Base-by-base conservation (phyloP, 805 yeast species). In the Candida montana region DNA sequence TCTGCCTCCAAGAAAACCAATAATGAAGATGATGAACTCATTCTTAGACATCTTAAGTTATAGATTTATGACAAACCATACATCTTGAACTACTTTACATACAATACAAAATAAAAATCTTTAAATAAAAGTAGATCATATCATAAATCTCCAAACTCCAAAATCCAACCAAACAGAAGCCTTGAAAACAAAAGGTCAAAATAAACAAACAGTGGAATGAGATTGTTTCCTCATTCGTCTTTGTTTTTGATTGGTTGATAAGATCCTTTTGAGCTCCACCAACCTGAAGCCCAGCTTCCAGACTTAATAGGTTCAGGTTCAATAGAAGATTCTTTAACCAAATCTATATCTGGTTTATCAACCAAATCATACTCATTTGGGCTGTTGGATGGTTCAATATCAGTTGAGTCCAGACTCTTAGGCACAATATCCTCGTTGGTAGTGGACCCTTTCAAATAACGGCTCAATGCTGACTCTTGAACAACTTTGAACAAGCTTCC, bases 301-400 rank as follows among this genome's bases (percentile, higher is more conserved):
- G 26, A 12, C 7, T 30, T 30, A 4, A 11, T 13, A 12, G n/a
- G 13, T 3, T 18, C 30, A 17, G n/a, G 17, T 2, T 18, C 30
- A 5, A 10, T 7, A 6, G 13, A 17, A 23, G 17, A 41, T 33
- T 40, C 43, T 8, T 36, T 33, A 12, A 37, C 24, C 11, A 30
- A 7, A 26, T 42, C 51, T 33, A 53, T 30, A n/a, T 58, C 62
- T 11, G 53, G 58, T 30, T 54, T 52, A 30, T 67, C 73, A 33
- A 75, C 73, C 21, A 75, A 57, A 42, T 73, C 79, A 57, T 66
- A 74, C 28, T 69, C 80, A 26, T 58, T 41, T 28, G 34, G 18
- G 29, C 29, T 26, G 16, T 32, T 26, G 17, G 24, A 27, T 11
- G 37, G n/a, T 11, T 32, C 34, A 7, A 26, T 28, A 16, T 31